Percentiles rank a stretch among this genome's conserved stretches.
phyloP scores from a whole-genome alignment of 2,329 filamentous ascomycete genomes.

The Penicillium corylophilum region DNA sequence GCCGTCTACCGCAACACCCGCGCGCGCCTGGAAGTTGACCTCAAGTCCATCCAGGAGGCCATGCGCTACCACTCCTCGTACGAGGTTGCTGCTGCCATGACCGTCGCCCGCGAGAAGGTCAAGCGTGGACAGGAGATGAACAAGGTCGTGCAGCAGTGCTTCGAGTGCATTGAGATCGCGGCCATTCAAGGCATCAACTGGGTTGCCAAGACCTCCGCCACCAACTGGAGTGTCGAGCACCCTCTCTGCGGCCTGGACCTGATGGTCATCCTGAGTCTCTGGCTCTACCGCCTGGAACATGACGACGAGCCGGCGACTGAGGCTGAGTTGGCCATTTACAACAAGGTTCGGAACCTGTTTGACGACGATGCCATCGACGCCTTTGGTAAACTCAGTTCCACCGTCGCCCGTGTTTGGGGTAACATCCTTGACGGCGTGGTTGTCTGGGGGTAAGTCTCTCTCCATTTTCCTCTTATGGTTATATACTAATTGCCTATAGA shows the following conservation, averaged over 20 bases:
- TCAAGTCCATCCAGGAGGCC: constrained; percentile 94
- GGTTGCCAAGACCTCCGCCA: constrained; percentile 96
- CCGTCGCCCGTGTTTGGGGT: constrained; percentile 92
- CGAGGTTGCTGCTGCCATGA: constrained; percentile 96
- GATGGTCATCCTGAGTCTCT: constrained; percentile 95
- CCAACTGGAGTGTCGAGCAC: constrained; percentile 99
- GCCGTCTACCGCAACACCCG: constrained; percentile 94
- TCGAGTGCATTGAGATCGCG: constrained; percentile 94
- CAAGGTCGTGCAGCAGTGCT: constrained; percentile 97
- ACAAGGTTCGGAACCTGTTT: constrained; percentile 78
- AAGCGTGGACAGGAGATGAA: constrained; percentile 97
- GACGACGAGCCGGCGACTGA: constrained; percentile 74
- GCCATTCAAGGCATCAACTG: constrained; percentile 92
- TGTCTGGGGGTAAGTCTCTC: constrained; percentile 87
- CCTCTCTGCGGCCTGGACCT: constrained; percentile 94
- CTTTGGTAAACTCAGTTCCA: constrained; percentile 87
- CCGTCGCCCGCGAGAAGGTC: constrained; percentile 85
- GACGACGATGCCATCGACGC: constrained; percentile 85
- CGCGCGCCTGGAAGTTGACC: constrained; percentile 86
- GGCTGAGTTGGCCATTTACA: constrained; percentile 45
- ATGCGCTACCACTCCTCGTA: constrained; percentile 96
- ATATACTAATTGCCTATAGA: constrained; percentile 27
- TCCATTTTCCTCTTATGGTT: not conserved
- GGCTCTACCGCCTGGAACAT: constrained; percentile 99
- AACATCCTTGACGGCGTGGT: constrained; percentile 98